phyloP scores from a whole-genome alignment of 2,329 filamentous ascomycete species.

The Colletotrichum graminicola region DNA sequence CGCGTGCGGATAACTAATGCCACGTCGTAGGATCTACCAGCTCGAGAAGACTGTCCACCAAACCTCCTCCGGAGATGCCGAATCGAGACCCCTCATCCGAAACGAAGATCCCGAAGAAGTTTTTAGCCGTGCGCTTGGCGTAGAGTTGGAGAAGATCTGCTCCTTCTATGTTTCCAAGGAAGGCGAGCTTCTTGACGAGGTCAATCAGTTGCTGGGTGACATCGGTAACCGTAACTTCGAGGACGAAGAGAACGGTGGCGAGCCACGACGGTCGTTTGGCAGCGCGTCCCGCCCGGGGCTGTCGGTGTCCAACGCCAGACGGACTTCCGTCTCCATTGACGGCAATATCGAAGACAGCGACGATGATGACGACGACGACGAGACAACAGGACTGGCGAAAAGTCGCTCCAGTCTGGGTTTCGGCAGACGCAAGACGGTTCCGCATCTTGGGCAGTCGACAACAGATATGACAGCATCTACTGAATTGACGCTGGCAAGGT shows the following conservation, averaged over 20 bases:
- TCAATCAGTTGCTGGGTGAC: conserved; percentile 81
- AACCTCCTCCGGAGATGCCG: conserved; percentile 74
- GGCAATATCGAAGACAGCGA: conserved; percentile 73
- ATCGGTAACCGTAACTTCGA: conserved; percentile 73
- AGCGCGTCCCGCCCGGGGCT: conserved; percentile 43
- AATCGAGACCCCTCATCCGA: conserved; percentile 85
- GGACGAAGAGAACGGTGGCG: conserved; percentile 47
- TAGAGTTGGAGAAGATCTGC: conserved; percentile 93
- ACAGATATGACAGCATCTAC: conserved; percentile 73
- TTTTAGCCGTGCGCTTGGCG: conserved; percentile 84
- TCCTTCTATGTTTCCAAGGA: conserved; percentile 94
- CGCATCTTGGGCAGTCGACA: conserved; percentile 55
- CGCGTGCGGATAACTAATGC: conserved; percentile 16
- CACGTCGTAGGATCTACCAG: conserved; percentile 82
- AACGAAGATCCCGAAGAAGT: conserved; percentile 81
- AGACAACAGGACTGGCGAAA: conserved; percentile 66
- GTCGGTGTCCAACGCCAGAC: conserved; percentile 57
- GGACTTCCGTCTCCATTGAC: conserved; percentile 59
- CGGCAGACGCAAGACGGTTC: conserved; percentile 54
- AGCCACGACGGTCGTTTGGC: conserved; percentile 42
- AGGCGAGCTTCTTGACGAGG: conserved; percentile 84
- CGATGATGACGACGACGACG: conserved; percentile 73
- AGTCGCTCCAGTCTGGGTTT: conserved; percentile 54
- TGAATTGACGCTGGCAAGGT: conserved; percentile 64
- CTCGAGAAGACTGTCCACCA: conserved; percentile 88